Conservation (phyloP, 495 filamentous ascomycete genomes). For the Xylaria telfairii region DNA sequence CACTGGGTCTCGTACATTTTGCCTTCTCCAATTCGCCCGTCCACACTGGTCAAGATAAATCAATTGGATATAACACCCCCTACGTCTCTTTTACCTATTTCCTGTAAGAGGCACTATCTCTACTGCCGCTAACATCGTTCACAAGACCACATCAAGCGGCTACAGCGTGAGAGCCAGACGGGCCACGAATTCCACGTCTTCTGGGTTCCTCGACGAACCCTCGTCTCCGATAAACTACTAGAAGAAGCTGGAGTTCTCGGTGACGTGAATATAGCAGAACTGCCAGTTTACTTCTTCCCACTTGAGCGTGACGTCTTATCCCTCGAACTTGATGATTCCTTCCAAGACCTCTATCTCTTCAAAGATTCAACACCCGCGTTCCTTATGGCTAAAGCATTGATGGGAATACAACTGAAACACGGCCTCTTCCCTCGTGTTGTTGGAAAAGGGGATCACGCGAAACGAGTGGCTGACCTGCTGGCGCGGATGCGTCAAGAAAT, state of each 20-base stretch:
- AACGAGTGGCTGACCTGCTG: slow-evolving; percentile 86
- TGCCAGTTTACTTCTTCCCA: slow-evolving; percentile 87
- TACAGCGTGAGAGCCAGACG: slow-evolving; percentile 81
- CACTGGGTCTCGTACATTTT: slow-evolving; percentile 36
- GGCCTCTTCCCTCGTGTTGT: slow-evolving; percentile 95
- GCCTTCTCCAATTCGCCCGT: slow-evolving; percentile 22
- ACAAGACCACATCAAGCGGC: slow-evolving; percentile 86
- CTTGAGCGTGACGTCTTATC: slow-evolving; percentile 91
- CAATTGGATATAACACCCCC: slow-evolving; percentile 19
- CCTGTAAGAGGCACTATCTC: slow-evolving; percentile 26
- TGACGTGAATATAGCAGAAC: slow-evolving; percentile 85
- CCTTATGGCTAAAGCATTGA: slow-evolving; percentile 87
- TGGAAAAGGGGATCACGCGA: slow-evolving; percentile 94
- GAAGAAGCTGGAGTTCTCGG: slow-evolving; percentile 94
- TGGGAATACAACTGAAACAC: slow-evolving; percentile 89
- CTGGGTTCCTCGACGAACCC: slow-evolving; percentile 89
- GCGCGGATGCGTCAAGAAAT: slow-evolving; percentile 91
- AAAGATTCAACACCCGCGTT: slow-evolving; percentile 93
- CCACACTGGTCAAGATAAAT: slow-evolving; percentile 36
- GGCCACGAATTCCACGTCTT: slow-evolving; percentile 96
- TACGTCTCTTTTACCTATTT: slow-evolving; percentile 21
- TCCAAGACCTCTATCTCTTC: slow-evolving; percentile 83
- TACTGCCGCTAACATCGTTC: slow-evolving; percentile 41
- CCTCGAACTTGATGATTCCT: slow-evolving; percentile 85
- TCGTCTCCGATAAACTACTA: slow-evolving; percentile 88